These are phyloP conservation scores for Sphagnum tenellum DNA, from an alignment of 225 moss, liverwort and hornwort species.

Conservation along the genomic window DNA sequence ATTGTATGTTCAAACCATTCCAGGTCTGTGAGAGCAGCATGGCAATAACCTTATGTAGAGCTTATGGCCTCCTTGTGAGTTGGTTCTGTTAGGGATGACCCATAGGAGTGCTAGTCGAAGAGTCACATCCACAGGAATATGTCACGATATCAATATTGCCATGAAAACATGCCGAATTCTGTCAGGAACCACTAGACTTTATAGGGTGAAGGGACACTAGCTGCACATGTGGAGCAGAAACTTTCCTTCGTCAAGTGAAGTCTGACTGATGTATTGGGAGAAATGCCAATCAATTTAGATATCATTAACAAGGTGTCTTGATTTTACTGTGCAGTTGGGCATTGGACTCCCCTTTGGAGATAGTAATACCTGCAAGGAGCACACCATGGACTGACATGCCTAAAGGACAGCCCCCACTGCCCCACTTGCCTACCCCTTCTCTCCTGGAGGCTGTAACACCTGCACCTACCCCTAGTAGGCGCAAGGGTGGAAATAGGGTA, in stretches of 20 bases:
- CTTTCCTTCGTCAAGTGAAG: not conserved
- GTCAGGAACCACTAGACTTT: not conserved
- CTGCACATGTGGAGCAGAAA: not conserved
- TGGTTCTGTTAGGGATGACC: not conserved
- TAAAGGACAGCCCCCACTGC: too few species aligned
- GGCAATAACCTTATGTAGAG: too few species aligned
- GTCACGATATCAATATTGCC: not conserved
- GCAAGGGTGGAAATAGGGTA: too few species aligned
- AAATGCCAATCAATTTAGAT: not conserved
- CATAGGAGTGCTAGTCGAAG: not conserved
- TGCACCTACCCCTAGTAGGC: too few species aligned
- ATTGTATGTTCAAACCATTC: not conserved
- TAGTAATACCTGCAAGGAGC: constrained; percentile 12
- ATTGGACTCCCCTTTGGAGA: constrained; percentile 23
- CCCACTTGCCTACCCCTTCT: too few species aligned
- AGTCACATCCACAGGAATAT: not conserved
- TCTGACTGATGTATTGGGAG: too few species aligned
- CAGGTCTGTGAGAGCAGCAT: not conserved
- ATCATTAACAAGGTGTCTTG: not conserved
- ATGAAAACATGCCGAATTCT: too few species aligned
- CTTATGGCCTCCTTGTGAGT: not conserved
- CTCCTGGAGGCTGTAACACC: too few species aligned
- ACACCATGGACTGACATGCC: too few species aligned
- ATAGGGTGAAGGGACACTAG: not conserved
- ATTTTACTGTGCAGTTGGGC: constrained; percentile 21